Evolutionary conservation across 1,284 basidiomycete species (phyloP), one percentile per base, ranked within the genome.

Genomic region (Lentinula novae-zelandiae): DNA sequence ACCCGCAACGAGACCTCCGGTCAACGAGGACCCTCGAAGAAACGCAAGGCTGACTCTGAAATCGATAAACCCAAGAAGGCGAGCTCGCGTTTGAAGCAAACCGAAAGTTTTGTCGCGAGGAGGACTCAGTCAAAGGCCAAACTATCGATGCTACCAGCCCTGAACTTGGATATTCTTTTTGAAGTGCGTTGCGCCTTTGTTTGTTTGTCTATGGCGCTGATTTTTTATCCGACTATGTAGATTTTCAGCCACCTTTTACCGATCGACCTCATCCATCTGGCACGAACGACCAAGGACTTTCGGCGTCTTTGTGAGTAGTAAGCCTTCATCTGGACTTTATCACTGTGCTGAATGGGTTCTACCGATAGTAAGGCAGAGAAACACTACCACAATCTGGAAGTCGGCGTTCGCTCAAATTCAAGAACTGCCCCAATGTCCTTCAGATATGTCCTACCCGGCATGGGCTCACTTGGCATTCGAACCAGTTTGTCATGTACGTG

Each of bases 401-500:
- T 55, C 62, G 5, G 62, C 61, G 15, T 54, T 67, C 13, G 51
- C 27, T 5, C 64, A 65, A 50, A 62, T 68, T 5, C 60, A 64
- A 10, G 60, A 57, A 22, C 52, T 70, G 3, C 69, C 69, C 3
- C 40, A 64, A 17, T 66, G 66, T 38, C 68, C 68, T 20, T 42
- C 59, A 12, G 62, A 68, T 13, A 67, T 73, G 64, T 67, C 62
- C 3, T 66, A 70, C 39, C 67, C 68, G 4, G 67, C 66, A 17
- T 70, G 66, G 64, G 66, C 65, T 2, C 67, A 67, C 50, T 61
- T 72, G 10, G 61, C 63, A 6, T 71, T 71, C 48, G 65, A 69
- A 50, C 20, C 42, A 10, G 57, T 65, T 53, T 73, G 71, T 61
- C 65, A 70, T 51, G 71, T 70, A 49, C 31, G 69, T 66, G 17